These are phyloP conservation scores for Phaffia rhodozyma DNA, from an alignment of 1,284 basidiomycete genomes.

Conservation along the genomic window DNA sequence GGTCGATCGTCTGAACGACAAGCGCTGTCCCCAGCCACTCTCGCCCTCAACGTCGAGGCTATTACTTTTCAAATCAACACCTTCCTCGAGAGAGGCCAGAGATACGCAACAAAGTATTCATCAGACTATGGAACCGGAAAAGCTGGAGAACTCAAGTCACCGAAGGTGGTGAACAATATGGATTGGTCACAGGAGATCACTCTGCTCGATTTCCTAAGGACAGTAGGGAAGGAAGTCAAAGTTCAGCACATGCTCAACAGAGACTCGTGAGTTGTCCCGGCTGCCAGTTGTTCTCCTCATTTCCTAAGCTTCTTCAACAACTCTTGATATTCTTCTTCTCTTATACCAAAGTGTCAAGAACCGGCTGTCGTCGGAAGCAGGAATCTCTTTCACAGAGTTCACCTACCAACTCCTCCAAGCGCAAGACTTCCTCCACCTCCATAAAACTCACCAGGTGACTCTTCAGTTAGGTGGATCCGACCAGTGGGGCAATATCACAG, in stretches of 20 bases:
- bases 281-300: neutral
- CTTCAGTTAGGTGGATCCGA: conserved; percentile 93
- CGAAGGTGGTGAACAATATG: conserved; percentile 64
- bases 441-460: conserved; percentile 55
- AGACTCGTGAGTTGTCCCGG: conserved; percentile 54
- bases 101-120: conserved; percentile 44
- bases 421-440: conserved; percentile 78
- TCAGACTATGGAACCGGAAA: conserved; percentile 4
- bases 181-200: conserved; percentile 65
- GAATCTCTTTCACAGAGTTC: conserved; percentile 92
- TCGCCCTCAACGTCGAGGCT: conserved; percentile 54
- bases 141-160: conserved; percentile 19
- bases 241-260: conserved; percentile 82
- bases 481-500: conserved; percentile 97
- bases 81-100: conserved; percentile 58
- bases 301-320: neutral
- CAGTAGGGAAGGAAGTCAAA: conserved; percentile 65
- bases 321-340: neutral
- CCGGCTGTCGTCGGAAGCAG: conserved; percentile 49
- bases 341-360: neutral
- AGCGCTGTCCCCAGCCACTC: conserved; percentile 47
- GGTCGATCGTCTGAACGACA: conserved; percentile 75
- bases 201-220: conserved; percentile 73
- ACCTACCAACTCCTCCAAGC: conserved; percentile 95
- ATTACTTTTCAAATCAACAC: conserved; percentile 54